These are phyloP conservation scores for Scedosporium boydii DNA, from an alignment of 2,329 filamentous ascomycete genomes.

Conservation along the genomic window DNA sequence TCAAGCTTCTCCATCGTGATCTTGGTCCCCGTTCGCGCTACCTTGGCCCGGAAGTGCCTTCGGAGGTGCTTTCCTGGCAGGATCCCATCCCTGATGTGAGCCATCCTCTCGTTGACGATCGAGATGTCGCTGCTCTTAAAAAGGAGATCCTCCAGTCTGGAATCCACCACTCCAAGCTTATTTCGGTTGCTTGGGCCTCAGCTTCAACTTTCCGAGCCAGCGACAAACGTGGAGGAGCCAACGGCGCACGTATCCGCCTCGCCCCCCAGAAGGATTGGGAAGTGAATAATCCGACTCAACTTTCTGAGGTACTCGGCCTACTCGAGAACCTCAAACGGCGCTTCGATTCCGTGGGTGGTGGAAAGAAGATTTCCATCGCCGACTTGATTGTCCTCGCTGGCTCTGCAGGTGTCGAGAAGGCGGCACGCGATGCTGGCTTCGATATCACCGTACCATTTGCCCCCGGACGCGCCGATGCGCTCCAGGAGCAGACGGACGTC, in stretches of 20 bases:
- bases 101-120: constrained; percentile 49
- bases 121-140: constrained; percentile 58
- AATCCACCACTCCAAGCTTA: constrained; percentile 49
- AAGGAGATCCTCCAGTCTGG: constrained; percentile 56
- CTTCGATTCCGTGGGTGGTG: constrained; percentile 31
- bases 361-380: constrained; percentile 68
- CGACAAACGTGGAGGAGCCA: constrained; percentile 77
- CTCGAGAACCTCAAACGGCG: constrained; percentile 57
- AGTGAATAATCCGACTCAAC: constrained; percentile 62
- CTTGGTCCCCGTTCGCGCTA: constrained; percentile 64
- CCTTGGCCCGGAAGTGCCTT: constrained; percentile 64
- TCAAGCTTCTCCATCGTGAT: constrained; percentile 76
- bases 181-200: constrained; percentile 59
- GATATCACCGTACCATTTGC: constrained; percentile 56
- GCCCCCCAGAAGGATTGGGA: constrained; percentile 63
- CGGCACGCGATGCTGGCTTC: constrained; percentile 32
- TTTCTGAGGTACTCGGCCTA: constrained; percentile 49
- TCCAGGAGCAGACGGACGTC: constrained; percentile 62
- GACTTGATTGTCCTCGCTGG: constrained; percentile 70
- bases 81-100: constrained; percentile 57
- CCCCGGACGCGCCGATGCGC: constrained; percentile 62
- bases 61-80: constrained; percentile 64
- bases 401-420: constrained; percentile 64
- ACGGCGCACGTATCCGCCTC: constrained; percentile 69
- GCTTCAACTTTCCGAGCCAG: constrained; percentile 64